Evolutionary conservation across 116 monocot genomes (phyloP).

Genomic region (Zostera marina): DNA sequence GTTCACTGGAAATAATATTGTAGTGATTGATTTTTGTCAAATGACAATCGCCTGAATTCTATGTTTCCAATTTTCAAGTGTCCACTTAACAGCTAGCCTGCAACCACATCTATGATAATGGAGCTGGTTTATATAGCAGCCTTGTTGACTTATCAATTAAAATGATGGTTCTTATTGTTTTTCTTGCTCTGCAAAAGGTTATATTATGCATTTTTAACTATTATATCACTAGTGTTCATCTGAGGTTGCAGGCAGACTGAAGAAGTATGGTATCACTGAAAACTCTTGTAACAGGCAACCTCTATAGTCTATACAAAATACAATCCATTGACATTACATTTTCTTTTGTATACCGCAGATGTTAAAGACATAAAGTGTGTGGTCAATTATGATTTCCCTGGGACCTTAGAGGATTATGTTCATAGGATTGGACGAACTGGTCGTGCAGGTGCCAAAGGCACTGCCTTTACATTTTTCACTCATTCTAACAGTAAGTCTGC

Average conservation of each 20-base stretch:
- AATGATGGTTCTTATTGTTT: constrained; percentile 1
- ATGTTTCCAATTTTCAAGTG: not conserved
- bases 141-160: constrained; percentile 27
- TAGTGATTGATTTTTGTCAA: not conserved
- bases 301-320: not conserved
- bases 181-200: not conserved
- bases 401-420: constrained; percentile 87
- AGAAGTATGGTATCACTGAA: not conserved
- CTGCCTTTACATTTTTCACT: constrained; percentile 71
- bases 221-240: too few relatives aligned
- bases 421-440: constrained; percentile 95
- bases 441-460: constrained; percentile 87
- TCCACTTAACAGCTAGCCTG: constrained; percentile 5
- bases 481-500: constrained; percentile 46
- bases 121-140: constrained; percentile 40
- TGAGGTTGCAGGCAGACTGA: not conserved
- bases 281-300: not conserved
- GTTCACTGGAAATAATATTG: constrained; percentile 2
- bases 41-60: constrained; percentile 6
- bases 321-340: not conserved
- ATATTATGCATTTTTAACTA: too few relatives aligned
- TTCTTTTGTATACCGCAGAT: constrained; percentile 32
- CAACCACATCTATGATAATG: constrained; percentile 25
- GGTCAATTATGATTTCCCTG: constrained; percentile 93
- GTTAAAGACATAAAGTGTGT: constrained; percentile 99